Conservation (phyloP, 305 asterid genomes). For the Fraxinus nigra region DNA sequence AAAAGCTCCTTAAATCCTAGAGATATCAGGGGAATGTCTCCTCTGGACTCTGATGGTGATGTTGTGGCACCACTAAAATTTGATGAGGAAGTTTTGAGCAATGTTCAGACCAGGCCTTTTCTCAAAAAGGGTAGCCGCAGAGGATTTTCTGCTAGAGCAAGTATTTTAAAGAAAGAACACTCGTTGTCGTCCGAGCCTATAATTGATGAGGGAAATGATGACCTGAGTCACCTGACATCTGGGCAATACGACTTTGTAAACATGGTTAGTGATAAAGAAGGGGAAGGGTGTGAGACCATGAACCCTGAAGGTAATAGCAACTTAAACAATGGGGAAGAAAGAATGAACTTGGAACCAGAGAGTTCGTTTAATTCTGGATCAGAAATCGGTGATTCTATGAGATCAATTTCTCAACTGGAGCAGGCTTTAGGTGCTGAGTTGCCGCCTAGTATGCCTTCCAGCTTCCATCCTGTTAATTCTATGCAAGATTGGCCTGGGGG, state of each 20-base stretch:
- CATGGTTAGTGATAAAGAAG: conserved; percentile 42
- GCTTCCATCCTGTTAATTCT: conserved; percentile 46
- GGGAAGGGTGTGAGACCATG: conserved; percentile 43
- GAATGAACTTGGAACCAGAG: conserved; percentile 38
- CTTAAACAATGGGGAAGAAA: conserved; percentile 42
- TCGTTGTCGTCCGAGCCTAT: conserved; percentile 33
- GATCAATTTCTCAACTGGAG: conserved; percentile 50
- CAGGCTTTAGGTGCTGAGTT: conserved; percentile 59
- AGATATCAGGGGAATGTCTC: conserved; percentile 41
- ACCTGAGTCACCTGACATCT: conserved; percentile 26
- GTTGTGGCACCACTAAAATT: conserved; percentile 40
- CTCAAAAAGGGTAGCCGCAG: conserved; percentile 64
- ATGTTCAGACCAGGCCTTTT: conserved; percentile 49
- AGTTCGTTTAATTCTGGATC: conserved; percentile 55
- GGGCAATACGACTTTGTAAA: conserved; percentile 42
- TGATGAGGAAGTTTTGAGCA: conserved; percentile 49
- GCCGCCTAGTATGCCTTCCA: conserved; percentile 45
- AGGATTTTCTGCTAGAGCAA: conserved; percentile 45
- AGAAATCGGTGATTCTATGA: conserved; percentile 52
- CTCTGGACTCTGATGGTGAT: conserved; percentile 49
- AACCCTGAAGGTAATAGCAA: conserved; percentile 33
- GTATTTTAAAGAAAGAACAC: conserved; percentile 43
- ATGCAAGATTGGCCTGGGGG: conserved; percentile 67
- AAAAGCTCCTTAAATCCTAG: conserved; percentile 54
- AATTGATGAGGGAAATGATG: conserved; percentile 46